These are phyloP conservation scores for Ogataea chonburiensis DNA, from an alignment of 805 yeast species.

Conservation along the genomic window DNA sequence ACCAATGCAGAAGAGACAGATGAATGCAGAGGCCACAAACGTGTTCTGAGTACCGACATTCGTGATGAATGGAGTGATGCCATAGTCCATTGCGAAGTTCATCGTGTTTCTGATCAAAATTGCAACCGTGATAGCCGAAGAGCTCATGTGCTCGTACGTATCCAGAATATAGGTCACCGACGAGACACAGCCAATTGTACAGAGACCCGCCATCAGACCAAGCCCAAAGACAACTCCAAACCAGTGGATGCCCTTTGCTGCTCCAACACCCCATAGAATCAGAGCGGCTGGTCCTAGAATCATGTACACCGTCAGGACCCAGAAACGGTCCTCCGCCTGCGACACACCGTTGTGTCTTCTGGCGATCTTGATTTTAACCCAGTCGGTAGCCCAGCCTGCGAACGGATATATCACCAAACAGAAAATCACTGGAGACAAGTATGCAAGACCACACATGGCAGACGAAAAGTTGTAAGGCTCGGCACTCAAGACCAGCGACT, in stretches of 20 bases:
- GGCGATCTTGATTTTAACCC: conserved; percentile 48
- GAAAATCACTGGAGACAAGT: conserved; percentile 52
- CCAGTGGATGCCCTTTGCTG: conserved; percentile 55
- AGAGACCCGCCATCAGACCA: conserved; percentile 55
- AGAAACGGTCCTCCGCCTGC: conserved; percentile 57
- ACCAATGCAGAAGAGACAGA: conserved; percentile 47
- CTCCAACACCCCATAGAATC: conserved; percentile 65
- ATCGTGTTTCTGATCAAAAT: conserved; percentile 56
- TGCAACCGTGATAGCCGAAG: conserved; percentile 54
- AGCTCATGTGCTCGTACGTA: conserved; percentile 51
- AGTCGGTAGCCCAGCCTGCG: conserved; percentile 52
- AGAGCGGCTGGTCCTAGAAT: conserved; percentile 54
- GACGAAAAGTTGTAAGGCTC: conserved; percentile 52
- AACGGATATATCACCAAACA: conserved; percentile 42
- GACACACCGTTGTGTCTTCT: conserved; percentile 49
- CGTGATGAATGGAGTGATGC: conserved; percentile 56
- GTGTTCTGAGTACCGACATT: conserved; percentile 54
- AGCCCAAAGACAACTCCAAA: conserved; percentile 52
- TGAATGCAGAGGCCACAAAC: conserved; percentile 54
- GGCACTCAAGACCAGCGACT: conserved; percentile 41
- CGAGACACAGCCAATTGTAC: conserved; percentile 51
- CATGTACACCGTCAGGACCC: conserved; percentile 46
- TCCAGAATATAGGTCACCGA: conserved; percentile 57
- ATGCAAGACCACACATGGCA: conserved; percentile 48
- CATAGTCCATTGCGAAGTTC: conserved; percentile 60